A percentile compares a stretch with the other conserved stretches of the same genome.
These are phyloP conservation scores for Lentinus brumalis DNA, from an alignment of 768 basidiomycete genomes.

Conservation along the genomic window DNA sequence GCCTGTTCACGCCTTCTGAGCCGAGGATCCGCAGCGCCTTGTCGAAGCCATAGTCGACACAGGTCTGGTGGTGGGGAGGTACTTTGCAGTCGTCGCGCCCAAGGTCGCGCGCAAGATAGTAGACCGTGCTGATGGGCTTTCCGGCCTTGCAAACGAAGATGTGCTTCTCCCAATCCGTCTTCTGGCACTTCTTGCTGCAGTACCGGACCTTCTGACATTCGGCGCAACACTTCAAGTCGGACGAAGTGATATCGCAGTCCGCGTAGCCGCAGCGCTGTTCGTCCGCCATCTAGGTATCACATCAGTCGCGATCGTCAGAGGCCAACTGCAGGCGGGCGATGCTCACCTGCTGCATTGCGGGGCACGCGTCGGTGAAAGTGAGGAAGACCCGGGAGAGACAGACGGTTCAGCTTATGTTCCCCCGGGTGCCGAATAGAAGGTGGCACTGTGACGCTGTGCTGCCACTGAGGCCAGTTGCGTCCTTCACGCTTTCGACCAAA, in stretches of 20 bases:
- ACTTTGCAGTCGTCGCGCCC: slow-evolving; percentile 16
- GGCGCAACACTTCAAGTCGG: neutral
- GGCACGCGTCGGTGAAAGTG: too few relatives aligned
- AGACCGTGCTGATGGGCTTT: slow-evolving; percentile 32
- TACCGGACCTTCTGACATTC: slow-evolving; percentile 31
- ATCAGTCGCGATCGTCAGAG: too few relatives aligned
- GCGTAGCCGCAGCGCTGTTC: too few relatives aligned
- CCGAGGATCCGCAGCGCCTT: slow-evolving; percentile 33
- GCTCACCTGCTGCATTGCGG: too few relatives aligned
- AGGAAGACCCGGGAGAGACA: too few relatives aligned
- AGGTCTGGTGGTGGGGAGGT: slow-evolving; percentile 36
- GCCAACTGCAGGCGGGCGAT: neutral
- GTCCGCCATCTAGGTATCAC: too few relatives aligned
- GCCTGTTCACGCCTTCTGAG: too few relatives aligned
- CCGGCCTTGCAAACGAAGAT: slow-evolving; percentile 35
- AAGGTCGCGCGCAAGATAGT: slow-evolving; percentile 31
- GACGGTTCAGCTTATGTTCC: too few relatives aligned
- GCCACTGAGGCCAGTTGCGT: too few relatives aligned
- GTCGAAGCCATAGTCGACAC: slow-evolving; percentile 39
- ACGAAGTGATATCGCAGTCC: neutral
- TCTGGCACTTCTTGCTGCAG: slow-evolving; percentile 36
- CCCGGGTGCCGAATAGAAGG: too few relatives aligned
- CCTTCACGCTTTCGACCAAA: too few relatives aligned
- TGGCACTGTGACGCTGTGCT: too few relatives aligned
- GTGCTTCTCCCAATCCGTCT: slow-evolving; percentile 33